phyloP scores from a whole-genome alignment of 1,139 yeast species.

The Blastobotrys petasosporus region DNA sequence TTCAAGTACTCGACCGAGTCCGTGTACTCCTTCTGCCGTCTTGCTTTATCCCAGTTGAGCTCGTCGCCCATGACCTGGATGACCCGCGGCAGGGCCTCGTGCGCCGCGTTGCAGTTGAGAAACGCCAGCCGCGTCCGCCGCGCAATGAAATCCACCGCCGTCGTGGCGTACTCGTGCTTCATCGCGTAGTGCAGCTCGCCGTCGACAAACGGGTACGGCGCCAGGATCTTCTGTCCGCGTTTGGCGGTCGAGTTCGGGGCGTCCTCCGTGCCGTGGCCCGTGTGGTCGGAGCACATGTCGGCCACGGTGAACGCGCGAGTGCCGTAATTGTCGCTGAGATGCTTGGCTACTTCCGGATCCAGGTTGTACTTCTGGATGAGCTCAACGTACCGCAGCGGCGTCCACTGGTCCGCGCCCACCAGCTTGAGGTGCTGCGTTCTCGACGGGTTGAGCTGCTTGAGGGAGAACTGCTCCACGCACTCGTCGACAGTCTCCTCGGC shows the following conservation, averaged over 20 bases:
- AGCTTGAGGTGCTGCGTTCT: slow-evolving; percentile 57
- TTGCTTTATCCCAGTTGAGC: slow-evolving; percentile 62
- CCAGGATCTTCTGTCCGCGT: slow-evolving; percentile 35
- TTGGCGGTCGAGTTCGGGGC: slow-evolving; percentile 23
- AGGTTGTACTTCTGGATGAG: slow-evolving; percentile 73
- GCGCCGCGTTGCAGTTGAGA: slow-evolving; percentile 81
- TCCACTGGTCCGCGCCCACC: slow-evolving; percentile 68
- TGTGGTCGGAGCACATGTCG: slow-evolving; percentile 42
- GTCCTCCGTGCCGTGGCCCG: slow-evolving; percentile 16
- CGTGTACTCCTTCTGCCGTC: slow-evolving; percentile 48
- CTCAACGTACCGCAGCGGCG: slow-evolving; percentile 66
- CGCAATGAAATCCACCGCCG: slow-evolving; percentile 84
- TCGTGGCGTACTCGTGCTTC: slow-evolving; percentile 77
- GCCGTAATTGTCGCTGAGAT: slow-evolving; percentile 83
- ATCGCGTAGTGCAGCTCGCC: slow-evolving; percentile 86
- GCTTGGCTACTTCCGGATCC: slow-evolving; percentile 72
- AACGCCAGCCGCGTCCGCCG: slow-evolving; percentile 93
- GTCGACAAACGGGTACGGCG: slow-evolving; percentile 84
- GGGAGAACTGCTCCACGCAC: slow-evolving; percentile 50
- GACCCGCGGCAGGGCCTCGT: slow-evolving; percentile 75
- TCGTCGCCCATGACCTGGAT: slow-evolving; percentile 80
- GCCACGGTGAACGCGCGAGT: slow-evolving; percentile 70
- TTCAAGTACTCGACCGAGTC: slow-evolving; percentile 34
- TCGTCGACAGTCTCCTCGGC: slow-evolving; percentile 89
- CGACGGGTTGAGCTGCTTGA: slow-evolving; percentile 38